Evolutionary conservation across 139 green algal genomes (phyloP).

Genomic region (Micractinium sp.): DNA sequence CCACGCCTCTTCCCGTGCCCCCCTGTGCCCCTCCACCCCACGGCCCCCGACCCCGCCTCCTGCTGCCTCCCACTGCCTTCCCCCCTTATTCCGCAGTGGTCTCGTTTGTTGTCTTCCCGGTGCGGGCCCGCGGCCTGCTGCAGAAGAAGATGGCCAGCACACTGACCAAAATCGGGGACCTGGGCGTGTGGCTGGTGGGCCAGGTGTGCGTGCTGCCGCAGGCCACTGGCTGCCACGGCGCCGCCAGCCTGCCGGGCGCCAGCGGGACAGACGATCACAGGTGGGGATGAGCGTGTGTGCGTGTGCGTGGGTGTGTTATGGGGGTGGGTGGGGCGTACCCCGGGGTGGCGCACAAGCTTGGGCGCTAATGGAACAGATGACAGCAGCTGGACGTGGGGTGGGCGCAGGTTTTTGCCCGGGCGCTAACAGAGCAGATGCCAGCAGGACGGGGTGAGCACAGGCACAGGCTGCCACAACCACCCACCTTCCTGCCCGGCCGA

Average conservation of each 20-base stretch:
- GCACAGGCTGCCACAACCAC: neutral
- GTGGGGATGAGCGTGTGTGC: neutral
- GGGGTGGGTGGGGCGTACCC: too few species aligned
- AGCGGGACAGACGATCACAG: neutral
- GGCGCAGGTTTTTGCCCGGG: too few species aligned
- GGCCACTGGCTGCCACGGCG: neutral
- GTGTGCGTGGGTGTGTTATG: neutral
- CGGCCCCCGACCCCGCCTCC: neutral
- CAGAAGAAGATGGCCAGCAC: constrained; percentile 13
- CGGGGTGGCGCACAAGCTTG: too few species aligned
- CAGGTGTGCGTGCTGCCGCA: constrained; percentile 25
- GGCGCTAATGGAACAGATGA: too few species aligned
- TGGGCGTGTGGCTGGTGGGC: constrained; percentile 16
- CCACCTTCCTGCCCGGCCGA: too few species aligned
- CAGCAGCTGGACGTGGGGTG: too few species aligned
- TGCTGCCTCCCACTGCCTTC: neutral
- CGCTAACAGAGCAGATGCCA: too few species aligned
- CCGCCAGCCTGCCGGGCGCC: neutral
- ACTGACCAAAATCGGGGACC: constrained; percentile 6
- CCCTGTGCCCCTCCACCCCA: neutral
- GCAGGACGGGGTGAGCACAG: neutral
- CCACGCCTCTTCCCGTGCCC: neutral
- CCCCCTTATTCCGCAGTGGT: neutral
- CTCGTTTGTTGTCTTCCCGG: constrained; percentile 25
- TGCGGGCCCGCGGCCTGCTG: constrained; percentile 20